Conservation (phyloP, 306 rosid genomes). For the Fagus crenata region DNA sequence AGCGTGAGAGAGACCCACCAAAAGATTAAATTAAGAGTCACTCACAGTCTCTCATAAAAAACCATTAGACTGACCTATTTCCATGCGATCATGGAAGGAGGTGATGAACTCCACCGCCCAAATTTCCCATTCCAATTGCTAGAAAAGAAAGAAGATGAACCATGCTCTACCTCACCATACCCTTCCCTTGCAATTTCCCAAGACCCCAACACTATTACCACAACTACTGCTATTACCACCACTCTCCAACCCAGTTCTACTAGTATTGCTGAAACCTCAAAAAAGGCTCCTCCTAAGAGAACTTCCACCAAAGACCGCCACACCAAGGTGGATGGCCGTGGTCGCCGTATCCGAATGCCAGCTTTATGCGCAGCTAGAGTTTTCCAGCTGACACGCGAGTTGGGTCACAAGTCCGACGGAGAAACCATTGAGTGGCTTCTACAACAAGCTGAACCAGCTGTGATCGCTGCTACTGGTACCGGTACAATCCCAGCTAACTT, state of each 20-base stretch:
- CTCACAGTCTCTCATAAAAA: slow-evolving; percentile 27
- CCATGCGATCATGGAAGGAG: slow-evolving; percentile 89
- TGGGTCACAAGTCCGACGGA: slow-evolving; percentile 86
- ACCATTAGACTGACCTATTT: slow-evolving; percentile 15
- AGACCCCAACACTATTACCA: slow-evolving; percentile 29
- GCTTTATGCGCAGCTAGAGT: slow-evolving; percentile 90
- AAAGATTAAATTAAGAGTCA: slow-evolving; percentile 34
- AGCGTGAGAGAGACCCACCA: slow-evolving; percentile 38
- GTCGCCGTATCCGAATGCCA: slow-evolving; percentile 92
- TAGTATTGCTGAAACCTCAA: slow-evolving; percentile 41
- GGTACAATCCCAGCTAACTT: slow-evolving; percentile 94
- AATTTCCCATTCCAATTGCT: slow-evolving; percentile 85
- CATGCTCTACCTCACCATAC: slow-evolving; percentile 60
- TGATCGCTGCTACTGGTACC: slow-evolving; percentile 91
- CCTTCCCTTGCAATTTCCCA: slow-evolving; percentile 59
- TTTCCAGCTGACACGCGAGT: slow-evolving; percentile 76
- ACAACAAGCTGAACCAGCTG: slow-evolving; percentile 85
- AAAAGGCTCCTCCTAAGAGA: slow-evolving; percentile 67
- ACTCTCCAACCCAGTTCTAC: slow-evolving; percentile 2
- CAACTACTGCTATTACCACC: slow-evolving; percentile 24
- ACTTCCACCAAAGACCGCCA: slow-evolving; percentile 90
- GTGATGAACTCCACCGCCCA: slow-evolving; percentile 70
- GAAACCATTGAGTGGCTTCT: slow-evolving; percentile 88
- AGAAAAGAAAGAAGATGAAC: slow-evolving; percentile 80
- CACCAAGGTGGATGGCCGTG: slow-evolving; percentile 83